Evolutionary conservation across 2,329 filamentous ascomycete genomes (phyloP), one percentile per base, ranked within the genome.

Genomic region (Clonostachys rosea): DNA sequence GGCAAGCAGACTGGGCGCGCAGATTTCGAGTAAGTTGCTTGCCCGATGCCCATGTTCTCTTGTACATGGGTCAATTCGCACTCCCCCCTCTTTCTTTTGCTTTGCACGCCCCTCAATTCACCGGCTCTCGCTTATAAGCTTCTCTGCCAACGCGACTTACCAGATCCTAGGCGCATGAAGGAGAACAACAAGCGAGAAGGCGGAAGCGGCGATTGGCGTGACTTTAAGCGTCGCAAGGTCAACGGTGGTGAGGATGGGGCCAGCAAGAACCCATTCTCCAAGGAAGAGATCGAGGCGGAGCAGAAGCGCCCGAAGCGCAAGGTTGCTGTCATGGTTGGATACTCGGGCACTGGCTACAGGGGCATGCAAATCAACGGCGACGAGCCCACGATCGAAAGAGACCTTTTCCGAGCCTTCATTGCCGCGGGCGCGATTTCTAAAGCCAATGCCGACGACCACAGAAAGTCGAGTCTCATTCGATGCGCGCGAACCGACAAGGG

Each of bases 401-500:
- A 99, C 58, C 74, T 99, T 4, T 99, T 99, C 70, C 81, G 83
- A 34, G 94, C 94, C 4, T 92, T 99, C 57, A 87, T 99, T 52
- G 83, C 84, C 4, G 91, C 94, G 4, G 89, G 91, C 16, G 91
- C 94, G 37, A 96, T 99, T 51, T 95, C 91, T 43, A 97, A 97
- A 67, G 90, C 90, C 52, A 99, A 99, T 62, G 94, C 94, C 18
- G 85, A 95, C 57, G 94, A 99, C 62, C 94, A 92, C 5, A 95
- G 95, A 67, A 99, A 99, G 69, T 95, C 91, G 3, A 91, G 90
- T 45, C 80, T 99, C 42, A 89, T 96, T 46, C 86, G 94, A 54
- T 99, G 94, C 66, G 94, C 94, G 5, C 81, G 94, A 53, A 99
- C 94, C 1, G 94, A 99, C 71, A 99, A 97, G 74, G 94, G 94